Evolutionary conservation across 192 early-diverging fungal species (phyloP).

Genomic region (Backusella liffmaniae): DNA sequence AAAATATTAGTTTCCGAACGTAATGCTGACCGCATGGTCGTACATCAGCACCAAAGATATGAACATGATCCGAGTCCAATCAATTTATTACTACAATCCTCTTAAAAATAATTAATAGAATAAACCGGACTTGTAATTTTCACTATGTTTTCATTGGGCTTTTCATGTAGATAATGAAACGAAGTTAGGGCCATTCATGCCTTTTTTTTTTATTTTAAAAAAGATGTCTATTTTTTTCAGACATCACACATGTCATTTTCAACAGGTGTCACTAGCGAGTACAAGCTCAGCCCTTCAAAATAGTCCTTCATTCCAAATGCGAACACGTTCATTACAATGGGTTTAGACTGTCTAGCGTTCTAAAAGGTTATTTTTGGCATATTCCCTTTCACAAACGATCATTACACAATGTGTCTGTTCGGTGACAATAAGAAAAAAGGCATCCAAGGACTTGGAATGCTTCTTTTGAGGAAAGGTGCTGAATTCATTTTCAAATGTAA

Average conservation of each 20-base stretch:
- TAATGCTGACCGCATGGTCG: slow-evolving; percentile 8
- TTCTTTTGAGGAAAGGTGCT: not conserved
- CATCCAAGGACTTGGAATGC: not conserved
- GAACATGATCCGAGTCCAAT: slow-evolving; percentile 6
- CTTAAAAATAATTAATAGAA: not conserved
- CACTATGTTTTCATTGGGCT: not conserved
- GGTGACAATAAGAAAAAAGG: not conserved
- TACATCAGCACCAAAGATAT: slow-evolving; percentile 9
- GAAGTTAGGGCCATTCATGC: not conserved
- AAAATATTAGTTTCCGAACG: slow-evolving; percentile 4
- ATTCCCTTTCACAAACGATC: not conserved
- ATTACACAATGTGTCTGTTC: not conserved
- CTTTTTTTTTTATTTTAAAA: too few species aligned
- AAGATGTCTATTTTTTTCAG: not conserved
- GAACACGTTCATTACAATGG: not conserved
- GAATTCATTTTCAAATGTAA: not conserved
- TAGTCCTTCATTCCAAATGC: not conserved
- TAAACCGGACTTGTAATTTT: not conserved
- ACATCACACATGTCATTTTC: not conserved
- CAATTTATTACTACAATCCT: not conserved
- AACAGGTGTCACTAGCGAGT: not conserved
- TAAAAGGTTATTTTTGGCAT: not conserved
- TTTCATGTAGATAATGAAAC: not conserved
- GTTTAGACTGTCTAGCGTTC: not conserved
- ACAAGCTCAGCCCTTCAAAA: not conserved